Base-by-base conservation (phyloP, 2,329 filamentous ascomycete genomes). In the Monilinia fructicola region DNA sequence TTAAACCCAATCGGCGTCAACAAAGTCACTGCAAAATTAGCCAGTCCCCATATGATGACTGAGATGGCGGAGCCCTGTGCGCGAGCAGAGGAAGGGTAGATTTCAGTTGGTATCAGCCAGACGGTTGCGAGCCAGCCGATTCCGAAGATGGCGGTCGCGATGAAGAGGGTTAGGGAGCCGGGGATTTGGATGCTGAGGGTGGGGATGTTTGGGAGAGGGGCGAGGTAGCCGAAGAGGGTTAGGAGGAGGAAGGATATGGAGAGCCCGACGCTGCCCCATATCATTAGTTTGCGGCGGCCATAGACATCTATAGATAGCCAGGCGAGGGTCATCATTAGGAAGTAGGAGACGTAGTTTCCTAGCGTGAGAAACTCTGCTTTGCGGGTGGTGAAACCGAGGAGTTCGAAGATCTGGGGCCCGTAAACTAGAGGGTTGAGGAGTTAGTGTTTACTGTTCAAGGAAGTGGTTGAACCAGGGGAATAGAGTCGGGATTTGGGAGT, bases 1-100 rank as follows among this genome's bases (percentile, higher is more conserved):
- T 84, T 78, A 28, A 90, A 83, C 46, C 90, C 81, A 1, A 87
- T 82, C 0, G 88, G 88, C 0, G 87, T 89, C 38, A 90, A 83
- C 72, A 90, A 82, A 46, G 89, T 73, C 3, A 73, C 66, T 0
- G 68, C 52, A 46, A 73, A 74, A 55, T 73, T 74, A 0, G 71
- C 71, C 78, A 88, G 76, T 81, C 89, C 91, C 76, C 87, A 88
- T 7, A 82, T 83, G 67, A 82, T 85, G 0, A 87, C 89, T 0
- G 85, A 86, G 2, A 89, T 78, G 1, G 87, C 87, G 0, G 88
- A 86, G 44, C 88, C 89, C 74, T 90, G 90, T 3, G 87, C 86
- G 9, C 87, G 80, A 0, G 85, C 77, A 0, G 81, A 81, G 1
- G 82, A 83, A 0, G 86, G 85, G 54, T 90, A 90, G n/a, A 91